A percentile compares a stretch with the other conserved stretches of the same genome.
phyloP scores from a whole-genome alignment of 2,329 filamentous ascomycete species.

The Exserohilum turcica region DNA sequence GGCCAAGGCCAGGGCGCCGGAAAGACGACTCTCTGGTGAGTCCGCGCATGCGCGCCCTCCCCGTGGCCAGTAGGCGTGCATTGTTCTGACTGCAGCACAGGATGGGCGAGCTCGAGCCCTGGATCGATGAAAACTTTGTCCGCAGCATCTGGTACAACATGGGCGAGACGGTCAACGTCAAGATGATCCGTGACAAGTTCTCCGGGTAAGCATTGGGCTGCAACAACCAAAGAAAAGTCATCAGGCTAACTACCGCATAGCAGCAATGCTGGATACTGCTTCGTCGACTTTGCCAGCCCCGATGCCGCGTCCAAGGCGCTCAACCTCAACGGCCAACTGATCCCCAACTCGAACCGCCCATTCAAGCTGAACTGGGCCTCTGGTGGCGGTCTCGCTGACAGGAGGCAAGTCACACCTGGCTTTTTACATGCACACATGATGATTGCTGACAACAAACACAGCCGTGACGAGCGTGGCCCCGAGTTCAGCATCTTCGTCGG shows the following conservation, averaged over 20 bases:
- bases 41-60: conserved; percentile 13
- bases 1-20: conserved; percentile 48
- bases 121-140: conserved; percentile 99
- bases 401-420: conserved; percentile 65
- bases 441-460: conserved; percentile 33
- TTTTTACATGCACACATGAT: background rate
- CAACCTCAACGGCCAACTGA: conserved; percentile 82
- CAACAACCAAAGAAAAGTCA: conserved; percentile 17
- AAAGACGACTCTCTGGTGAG: conserved; percentile 61
- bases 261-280: conserved; percentile 98
- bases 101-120: conserved; percentile 99
- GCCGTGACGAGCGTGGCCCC: conserved; percentile 89
- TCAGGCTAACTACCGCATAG: conserved; percentile 59
- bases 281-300: conserved; percentile 85
- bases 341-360: conserved; percentile 90
- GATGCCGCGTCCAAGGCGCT: conserved; percentile 91
- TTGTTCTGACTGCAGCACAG: conserved; percentile 55
- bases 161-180: conserved; percentile 94
- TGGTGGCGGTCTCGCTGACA: conserved; percentile 91
- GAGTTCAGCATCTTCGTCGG: conserved; percentile 98
- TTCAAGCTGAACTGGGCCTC: conserved; percentile 99
- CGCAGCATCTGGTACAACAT: conserved; percentile 93
- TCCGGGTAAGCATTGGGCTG: conserved; percentile 76
- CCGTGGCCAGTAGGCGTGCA: background rate
- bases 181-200: conserved; percentile 99